Conservation (phyloP, 2,329 filamentous ascomycete species). For the Metarhizium guizhouense region DNA sequence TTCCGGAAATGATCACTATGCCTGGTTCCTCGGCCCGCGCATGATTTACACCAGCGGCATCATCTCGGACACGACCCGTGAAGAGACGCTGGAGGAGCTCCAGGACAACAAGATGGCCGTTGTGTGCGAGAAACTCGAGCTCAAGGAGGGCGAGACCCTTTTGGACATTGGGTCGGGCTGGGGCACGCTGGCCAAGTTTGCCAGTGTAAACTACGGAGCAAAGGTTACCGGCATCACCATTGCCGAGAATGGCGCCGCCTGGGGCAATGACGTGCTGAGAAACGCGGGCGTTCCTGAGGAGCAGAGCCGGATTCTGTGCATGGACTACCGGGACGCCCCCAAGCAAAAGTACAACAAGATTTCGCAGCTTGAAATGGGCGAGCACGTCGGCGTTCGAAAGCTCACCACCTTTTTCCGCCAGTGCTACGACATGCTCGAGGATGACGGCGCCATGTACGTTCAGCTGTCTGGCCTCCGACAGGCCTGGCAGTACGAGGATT, state of each 20-base stretch:
- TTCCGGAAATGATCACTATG: conserved; percentile 91
- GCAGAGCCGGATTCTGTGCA: conserved; percentile 81
- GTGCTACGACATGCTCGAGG: conserved; percentile 86
- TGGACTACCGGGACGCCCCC: conserved; percentile 84
- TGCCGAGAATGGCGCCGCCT: conserved; percentile 85
- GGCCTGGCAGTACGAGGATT: conserved; percentile 91
- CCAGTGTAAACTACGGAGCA: conserved; percentile 79
- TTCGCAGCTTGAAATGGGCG: conserved; percentile 70
- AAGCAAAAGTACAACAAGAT: conserved; percentile 85
- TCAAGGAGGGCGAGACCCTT: conserved; percentile 59
- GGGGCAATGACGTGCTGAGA: conserved; percentile 81
- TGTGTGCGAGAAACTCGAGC: conserved; percentile 85
- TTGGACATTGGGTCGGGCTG: conserved; percentile 93
- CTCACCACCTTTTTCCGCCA: conserved; percentile 70
- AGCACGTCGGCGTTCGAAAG: conserved; percentile 88
- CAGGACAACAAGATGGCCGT: conserved; percentile 89
- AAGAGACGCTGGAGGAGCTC: conserved; percentile 86
- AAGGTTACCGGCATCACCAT: conserved; percentile 80
- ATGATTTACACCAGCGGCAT: conserved; percentile 97
- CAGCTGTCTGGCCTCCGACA: conserved; percentile 87
- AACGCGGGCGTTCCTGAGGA: conserved; percentile 68
- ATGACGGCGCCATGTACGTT: conserved; percentile 88
- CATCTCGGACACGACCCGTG: conserved; percentile 52
- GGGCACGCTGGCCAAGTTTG: conserved; percentile 87
- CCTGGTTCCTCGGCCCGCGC: conserved; percentile 90